These are phyloP conservation scores for Endoconidiophora laricicola DNA, from an alignment of 2,329 filamentous ascomycete genomes.

Conservation along the genomic window DNA sequence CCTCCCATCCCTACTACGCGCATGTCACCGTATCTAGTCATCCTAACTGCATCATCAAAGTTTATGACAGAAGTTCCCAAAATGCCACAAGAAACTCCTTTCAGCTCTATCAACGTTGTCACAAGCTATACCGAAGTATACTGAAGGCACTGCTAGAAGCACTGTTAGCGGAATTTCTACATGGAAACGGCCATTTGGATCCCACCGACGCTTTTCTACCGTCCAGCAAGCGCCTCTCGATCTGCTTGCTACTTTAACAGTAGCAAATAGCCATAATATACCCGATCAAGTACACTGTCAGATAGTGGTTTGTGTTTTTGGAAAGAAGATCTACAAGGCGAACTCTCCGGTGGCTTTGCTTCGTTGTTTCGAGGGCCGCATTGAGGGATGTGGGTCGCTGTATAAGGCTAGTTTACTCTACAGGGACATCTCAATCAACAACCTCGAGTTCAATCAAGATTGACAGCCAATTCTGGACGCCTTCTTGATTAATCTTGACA, in stretches of 20 bases:
- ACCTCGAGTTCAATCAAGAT: neutral
- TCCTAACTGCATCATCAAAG: too few species aligned
- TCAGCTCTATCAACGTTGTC: too few species aligned
- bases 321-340: neutral
- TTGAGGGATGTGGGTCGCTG: neutral
- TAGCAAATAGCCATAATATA: too few species aligned
- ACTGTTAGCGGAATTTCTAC: too few species aligned
- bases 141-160: too few species aligned
- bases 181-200: too few species aligned
- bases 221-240: too few species aligned
- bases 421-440: neutral
- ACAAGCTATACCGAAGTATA: too few species aligned
- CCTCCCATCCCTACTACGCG: slow-evolving; percentile 32
- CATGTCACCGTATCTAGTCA: slow-evolving; percentile 43
- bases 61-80: too few species aligned
- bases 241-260: too few species aligned
- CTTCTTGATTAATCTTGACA: neutral
- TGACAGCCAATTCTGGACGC: neutral
- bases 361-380: neutral
- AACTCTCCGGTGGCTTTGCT: neutral
- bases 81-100: slow-evolving; percentile 23
- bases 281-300: neutral
- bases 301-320: neutral
- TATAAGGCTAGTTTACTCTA: neutral
- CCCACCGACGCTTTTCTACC: too few species aligned